Percentiles rank a stretch among this genome's conserved stretches.
These are phyloP conservation scores for Colletotrichum ledebouriae DNA, from an alignment of 2,329 filamentous ascomycete species.

Conservation along the genomic window DNA sequence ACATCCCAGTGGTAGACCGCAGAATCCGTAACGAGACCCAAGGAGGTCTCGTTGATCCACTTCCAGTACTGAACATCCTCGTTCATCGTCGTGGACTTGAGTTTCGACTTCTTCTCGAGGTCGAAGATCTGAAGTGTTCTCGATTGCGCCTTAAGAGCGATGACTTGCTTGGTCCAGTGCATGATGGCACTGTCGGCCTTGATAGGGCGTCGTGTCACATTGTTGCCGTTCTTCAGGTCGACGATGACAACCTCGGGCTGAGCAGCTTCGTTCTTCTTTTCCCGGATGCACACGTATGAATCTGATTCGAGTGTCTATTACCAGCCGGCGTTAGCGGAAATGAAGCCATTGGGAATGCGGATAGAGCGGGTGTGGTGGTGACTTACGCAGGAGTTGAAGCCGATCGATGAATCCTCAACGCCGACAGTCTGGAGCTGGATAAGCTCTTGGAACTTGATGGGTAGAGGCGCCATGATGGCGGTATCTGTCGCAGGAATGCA, in stretches of 20 bases:
- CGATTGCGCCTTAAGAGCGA: constrained; percentile 94
- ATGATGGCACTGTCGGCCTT: constrained; percentile 99
- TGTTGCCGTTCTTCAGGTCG: constrained; percentile 97
- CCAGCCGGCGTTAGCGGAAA: constrained; percentile 78
- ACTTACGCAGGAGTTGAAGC: constrained; percentile 84
- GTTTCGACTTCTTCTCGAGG: constrained; percentile 89
- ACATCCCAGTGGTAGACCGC: constrained; percentile 99
- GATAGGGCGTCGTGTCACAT: constrained; percentile 93
- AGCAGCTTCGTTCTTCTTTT: constrained; percentile 87
- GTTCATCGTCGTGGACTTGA: constrained; percentile 96
- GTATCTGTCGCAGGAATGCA: constrained; percentile 33
- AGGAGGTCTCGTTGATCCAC: constrained; percentile 91
- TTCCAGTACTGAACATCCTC: constrained; percentile 99
- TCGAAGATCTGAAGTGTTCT: constrained; percentile 98
- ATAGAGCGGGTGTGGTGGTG: constrained; percentile 43
- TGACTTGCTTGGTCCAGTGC: constrained; percentile 97
- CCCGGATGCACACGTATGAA: constrained; percentile 94
- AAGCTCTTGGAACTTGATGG: constrained; percentile 94
- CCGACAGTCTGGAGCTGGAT: constrained; percentile 73
- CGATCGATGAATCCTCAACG: constrained; percentile 69
- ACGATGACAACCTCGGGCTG: constrained; percentile 96
- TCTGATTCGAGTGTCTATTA: constrained; percentile 96
- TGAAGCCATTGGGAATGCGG: constrained; percentile 78
- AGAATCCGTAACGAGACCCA: constrained; percentile 91
- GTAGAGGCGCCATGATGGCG: constrained; percentile 74